Percentiles rank a stretch among this genome's conserved stretches.
Conservation (phyloP, 2,329 filamentous ascomycete species). For the Coniochaeta sp. region DNA sequence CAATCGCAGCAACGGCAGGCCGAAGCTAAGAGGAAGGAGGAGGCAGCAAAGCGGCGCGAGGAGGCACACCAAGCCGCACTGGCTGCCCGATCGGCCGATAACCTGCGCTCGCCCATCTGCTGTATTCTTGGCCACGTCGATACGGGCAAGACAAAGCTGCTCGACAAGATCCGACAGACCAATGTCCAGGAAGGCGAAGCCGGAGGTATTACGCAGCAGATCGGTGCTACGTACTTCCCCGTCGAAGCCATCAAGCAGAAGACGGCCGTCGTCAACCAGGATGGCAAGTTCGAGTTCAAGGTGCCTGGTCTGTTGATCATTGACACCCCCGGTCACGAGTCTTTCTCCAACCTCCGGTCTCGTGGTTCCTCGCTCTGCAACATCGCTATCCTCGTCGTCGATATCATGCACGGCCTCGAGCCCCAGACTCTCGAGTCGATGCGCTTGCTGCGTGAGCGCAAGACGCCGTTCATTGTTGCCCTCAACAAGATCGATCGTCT, state of each 20-base stretch:
- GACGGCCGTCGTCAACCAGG: conserved; percentile 86
- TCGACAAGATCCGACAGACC: conserved; percentile 97
- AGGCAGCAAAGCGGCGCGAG: conserved; percentile 81
- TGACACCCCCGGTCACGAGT: conserved; percentile 99
- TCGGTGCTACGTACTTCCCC: conserved; percentile 98
- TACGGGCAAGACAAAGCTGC: conserved; percentile 98
- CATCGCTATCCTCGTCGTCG: conserved; percentile 96
- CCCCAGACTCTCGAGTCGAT: conserved; percentile 97
- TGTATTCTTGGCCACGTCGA: conserved; percentile 99
- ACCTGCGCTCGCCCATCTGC: conserved; percentile 95
- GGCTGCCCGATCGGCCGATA: conserved; percentile 84
- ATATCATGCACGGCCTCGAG: conserved; percentile 99
- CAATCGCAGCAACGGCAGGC: conserved; percentile 65
- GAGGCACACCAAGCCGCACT: conserved; percentile 87
- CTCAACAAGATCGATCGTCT: conserved; percentile 99
- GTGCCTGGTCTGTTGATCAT: conserved; percentile 94
- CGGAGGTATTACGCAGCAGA: conserved; percentile 98
- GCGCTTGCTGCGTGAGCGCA: conserved; percentile 83
- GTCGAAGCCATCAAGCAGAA: conserved; percentile 89
- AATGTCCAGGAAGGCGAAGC: conserved; percentile 99
- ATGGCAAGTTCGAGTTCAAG: conserved; percentile 90
- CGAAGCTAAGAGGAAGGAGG: conserved; percentile 72
- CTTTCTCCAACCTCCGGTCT: conserved; percentile 95
- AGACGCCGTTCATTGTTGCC: conserved; percentile 97
- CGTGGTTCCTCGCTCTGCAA: conserved; percentile 97